Conservation (phyloP, 192 early-diverging fungal genomes). For the Backusella liffmaniae region DNA sequence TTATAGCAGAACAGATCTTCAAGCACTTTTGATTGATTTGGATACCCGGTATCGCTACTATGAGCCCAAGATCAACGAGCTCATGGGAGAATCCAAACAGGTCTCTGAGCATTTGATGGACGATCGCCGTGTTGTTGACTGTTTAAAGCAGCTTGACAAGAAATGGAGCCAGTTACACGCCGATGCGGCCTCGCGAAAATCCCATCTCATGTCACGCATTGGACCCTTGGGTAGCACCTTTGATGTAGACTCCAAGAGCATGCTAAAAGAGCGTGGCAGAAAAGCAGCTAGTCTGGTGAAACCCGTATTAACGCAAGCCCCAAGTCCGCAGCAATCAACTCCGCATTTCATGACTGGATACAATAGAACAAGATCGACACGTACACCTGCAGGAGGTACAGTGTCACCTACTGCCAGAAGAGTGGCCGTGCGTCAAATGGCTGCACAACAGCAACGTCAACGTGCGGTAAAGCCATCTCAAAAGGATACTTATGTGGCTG, state of each 20-base stretch:
- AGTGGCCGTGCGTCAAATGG: not conserved
- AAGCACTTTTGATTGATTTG: slow-evolving; percentile 39
- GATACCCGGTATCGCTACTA: slow-evolving; percentile 45
- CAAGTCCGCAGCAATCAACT: slow-evolving; percentile 13
- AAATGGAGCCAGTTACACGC: slow-evolving; percentile 49
- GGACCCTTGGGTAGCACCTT: slow-evolving; percentile 30
- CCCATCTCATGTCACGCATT: slow-evolving; percentile 32
- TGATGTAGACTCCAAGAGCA: not conserved
- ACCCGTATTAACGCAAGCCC: slow-evolving; percentile 6
- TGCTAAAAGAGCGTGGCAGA: slow-evolving; percentile 5
- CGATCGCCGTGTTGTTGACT: slow-evolving; percentile 43
- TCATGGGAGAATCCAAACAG: slow-evolving; percentile 29
- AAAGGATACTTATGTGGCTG: slow-evolving; percentile 39
- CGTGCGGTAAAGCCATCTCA: not conserved
- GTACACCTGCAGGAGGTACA: not conserved
- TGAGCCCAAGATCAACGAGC: slow-evolving; percentile 35
- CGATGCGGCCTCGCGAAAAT: slow-evolving; percentile 38
- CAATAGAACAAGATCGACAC: not conserved
- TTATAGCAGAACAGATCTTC: slow-evolving; percentile 29
- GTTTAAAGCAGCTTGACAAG: slow-evolving; percentile 36
- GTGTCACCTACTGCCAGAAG: slow-evolving; percentile 14
- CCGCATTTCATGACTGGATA: slow-evolving; percentile 1
- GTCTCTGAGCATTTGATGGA: slow-evolving; percentile 27
- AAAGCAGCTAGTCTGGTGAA: slow-evolving; percentile 7
- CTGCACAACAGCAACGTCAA: not conserved